Conservation (phyloP, 805 yeast species). For the Starmera caribaea region DNA sequence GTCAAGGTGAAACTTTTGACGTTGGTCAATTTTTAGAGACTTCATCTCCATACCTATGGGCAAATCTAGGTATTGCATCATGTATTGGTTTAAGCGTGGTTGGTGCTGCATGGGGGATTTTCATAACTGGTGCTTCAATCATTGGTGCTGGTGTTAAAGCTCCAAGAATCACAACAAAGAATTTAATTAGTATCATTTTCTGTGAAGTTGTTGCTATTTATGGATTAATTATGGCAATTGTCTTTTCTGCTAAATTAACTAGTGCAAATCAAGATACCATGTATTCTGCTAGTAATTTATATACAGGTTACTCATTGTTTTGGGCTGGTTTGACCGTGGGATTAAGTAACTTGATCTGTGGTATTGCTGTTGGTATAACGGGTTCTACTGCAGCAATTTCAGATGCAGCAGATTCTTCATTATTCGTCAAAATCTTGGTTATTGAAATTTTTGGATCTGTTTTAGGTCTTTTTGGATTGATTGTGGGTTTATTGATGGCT, state of each 20-base stretch:
- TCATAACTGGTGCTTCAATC: slow-evolving; percentile 88
- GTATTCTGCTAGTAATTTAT: slow-evolving; percentile 74
- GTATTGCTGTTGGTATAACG: slow-evolving; percentile 93
- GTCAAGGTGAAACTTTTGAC: slow-evolving; percentile 86
- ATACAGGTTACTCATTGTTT: slow-evolving; percentile 90
- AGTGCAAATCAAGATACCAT: slow-evolving; percentile 54
- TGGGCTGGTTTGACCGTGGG: slow-evolving; percentile 99
- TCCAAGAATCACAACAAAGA: slow-evolving; percentile 95
- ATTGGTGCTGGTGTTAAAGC: slow-evolving; percentile 98
- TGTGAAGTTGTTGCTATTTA: slow-evolving; percentile 99
- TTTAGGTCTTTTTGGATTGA: slow-evolving; percentile 89
- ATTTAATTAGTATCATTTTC: slow-evolving; percentile 91
- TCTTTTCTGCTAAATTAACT: slow-evolving; percentile 80
- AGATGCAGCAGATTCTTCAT: slow-evolving; percentile 93
- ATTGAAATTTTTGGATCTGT: slow-evolving; percentile 97
- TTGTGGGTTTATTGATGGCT: slow-evolving; percentile 95
- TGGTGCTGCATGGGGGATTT: slow-evolving; percentile 99
- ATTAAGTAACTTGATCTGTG: slow-evolving; percentile 85
- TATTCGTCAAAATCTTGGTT: slow-evolving; percentile 92
- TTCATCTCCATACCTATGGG: slow-evolving; percentile 97
- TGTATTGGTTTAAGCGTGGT: slow-evolving; percentile 93
- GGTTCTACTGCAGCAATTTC: slow-evolving; percentile 98
- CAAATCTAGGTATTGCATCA: slow-evolving; percentile 74
- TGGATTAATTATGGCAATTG: slow-evolving; percentile 96
- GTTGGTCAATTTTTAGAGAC: slow-evolving; percentile 79